phyloP scores from a whole-genome alignment of 345 rosid species.

The Hibiscus syriacus region DNA sequence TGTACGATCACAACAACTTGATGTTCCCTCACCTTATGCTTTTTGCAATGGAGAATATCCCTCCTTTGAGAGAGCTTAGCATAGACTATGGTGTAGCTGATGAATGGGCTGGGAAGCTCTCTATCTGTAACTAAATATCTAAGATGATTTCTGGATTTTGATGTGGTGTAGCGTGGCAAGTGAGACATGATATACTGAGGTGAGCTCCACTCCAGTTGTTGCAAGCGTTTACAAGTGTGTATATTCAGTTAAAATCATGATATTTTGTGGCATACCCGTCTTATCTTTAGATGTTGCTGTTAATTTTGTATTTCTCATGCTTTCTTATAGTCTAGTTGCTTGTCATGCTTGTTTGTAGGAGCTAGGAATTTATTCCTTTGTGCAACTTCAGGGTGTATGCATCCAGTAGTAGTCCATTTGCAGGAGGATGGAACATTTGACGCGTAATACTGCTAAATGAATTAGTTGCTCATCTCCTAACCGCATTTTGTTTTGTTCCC shows the following conservation, averaged over 20 bases:
- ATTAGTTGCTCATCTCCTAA: neutral
- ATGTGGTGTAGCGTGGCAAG: slow-evolving; percentile 17
- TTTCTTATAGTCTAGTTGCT: slow-evolving; percentile 4
- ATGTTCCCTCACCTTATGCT: slow-evolving; percentile 94
- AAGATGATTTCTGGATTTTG: slow-evolving; percentile 16
- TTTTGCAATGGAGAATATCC: slow-evolving; percentile 81
- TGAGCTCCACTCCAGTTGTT: slow-evolving; percentile 10
- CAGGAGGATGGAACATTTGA: neutral
- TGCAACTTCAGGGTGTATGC: neutral
- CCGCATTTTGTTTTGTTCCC: neutral
- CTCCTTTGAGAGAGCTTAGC: slow-evolving; percentile 85
- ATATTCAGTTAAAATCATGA: neutral
- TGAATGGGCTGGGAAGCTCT: slow-evolving; percentile 72
- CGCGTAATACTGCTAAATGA: neutral
- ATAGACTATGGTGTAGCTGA: slow-evolving; percentile 88
- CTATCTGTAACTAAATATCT: slow-evolving; percentile 49
- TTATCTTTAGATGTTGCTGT: neutral
- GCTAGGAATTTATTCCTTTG: slow-evolving; percentile 1
- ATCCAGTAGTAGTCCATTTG: neutral
- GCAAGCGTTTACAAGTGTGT: neutral
- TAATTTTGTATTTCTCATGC: neutral
- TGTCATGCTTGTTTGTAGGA: neutral
- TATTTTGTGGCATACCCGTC: neutral
- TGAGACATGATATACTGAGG: slow-evolving; percentile 29
- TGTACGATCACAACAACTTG: slow-evolving; percentile 77